These are phyloP conservation scores for Amoebophrya sp. DNA, from an alignment of 169 alveolate genomes.

Conservation along the genomic window DNA sequence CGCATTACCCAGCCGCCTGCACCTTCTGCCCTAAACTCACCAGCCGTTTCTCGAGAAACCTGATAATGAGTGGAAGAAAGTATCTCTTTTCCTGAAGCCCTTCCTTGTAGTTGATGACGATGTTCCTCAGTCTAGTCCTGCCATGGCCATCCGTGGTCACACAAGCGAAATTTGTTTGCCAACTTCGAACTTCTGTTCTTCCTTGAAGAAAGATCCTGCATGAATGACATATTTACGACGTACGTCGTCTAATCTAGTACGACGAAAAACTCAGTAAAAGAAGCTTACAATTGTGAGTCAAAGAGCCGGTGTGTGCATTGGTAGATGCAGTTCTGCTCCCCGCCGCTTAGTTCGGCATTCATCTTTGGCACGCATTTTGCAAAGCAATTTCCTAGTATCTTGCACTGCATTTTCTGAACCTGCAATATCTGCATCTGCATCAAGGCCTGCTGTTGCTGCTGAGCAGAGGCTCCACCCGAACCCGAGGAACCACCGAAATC, in stretches of 20 bases:
- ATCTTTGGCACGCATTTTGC: not conserved
- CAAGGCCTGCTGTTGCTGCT: not conserved
- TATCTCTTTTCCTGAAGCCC: not conserved
- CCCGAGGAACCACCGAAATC: not conserved
- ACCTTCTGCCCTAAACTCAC: slow-evolving; percentile 2
- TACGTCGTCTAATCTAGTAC: too few species aligned
- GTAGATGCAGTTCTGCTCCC: slow-evolving; percentile 24
- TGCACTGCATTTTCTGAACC: slow-evolving; percentile 14
- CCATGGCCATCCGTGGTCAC: too few species aligned
- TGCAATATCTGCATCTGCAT: slow-evolving; percentile 12
- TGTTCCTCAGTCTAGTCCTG: too few species aligned
- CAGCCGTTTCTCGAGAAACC: slow-evolving; percentile 12
- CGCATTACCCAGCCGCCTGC: not conserved
- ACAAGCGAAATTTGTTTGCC: too few species aligned
- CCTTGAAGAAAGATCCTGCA: not conserved
- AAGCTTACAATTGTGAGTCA: not conserved
- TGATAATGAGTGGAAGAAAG: not conserved
- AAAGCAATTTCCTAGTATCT: not conserved
- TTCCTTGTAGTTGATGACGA: too few species aligned
- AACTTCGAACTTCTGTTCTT: not conserved
- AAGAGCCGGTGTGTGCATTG: slow-evolving; percentile 19
- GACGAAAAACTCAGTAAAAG: too few species aligned
- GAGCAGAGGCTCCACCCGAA: not conserved
- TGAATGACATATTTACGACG: too few species aligned
- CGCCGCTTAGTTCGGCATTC: not conserved